Conservation (phyloP, 495 filamentous ascomycete species). For the Annulohypoxylon maeteangense region DNA sequence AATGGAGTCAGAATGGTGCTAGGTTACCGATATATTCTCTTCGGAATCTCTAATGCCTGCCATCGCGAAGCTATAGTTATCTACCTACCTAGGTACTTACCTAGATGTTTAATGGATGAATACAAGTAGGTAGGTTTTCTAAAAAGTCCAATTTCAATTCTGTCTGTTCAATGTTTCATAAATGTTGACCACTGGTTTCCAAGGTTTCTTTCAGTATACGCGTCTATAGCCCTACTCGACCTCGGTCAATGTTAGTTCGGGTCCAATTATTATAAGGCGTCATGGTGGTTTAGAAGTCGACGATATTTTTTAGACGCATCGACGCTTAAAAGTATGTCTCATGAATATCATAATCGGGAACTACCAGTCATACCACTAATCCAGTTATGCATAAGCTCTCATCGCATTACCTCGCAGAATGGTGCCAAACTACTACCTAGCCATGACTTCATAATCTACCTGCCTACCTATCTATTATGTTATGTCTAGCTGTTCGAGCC, state of each 20-base stretch:
- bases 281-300: not conserved
- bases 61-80: not conserved
- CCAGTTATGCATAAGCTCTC: not conserved
- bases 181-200: not conserved
- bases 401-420: not conserved
- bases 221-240: not conserved
- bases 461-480: not conserved
- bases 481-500: slow-evolving; percentile 16
- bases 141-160: not conserved
- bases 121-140: not conserved
- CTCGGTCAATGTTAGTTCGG: not conserved
- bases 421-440: not conserved
- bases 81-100: too few species aligned
- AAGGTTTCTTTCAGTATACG: not conserved
- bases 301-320: not conserved
- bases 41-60: not conserved
- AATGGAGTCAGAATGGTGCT: not conserved
- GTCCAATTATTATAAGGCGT: not conserved
- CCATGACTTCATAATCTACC: not conserved
- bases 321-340: not conserved
- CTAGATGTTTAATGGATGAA: too few species aligned
- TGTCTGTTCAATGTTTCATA: not conserved
- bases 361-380: not conserved
- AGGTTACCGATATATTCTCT: not conserved
- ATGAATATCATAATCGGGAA: not conserved